Percentiles rank a stretch among this genome's conserved stretches.
phyloP scores from a whole-genome alignment of 2,329 filamentous ascomycete species.

The Aspergillus ibericus region DNA sequence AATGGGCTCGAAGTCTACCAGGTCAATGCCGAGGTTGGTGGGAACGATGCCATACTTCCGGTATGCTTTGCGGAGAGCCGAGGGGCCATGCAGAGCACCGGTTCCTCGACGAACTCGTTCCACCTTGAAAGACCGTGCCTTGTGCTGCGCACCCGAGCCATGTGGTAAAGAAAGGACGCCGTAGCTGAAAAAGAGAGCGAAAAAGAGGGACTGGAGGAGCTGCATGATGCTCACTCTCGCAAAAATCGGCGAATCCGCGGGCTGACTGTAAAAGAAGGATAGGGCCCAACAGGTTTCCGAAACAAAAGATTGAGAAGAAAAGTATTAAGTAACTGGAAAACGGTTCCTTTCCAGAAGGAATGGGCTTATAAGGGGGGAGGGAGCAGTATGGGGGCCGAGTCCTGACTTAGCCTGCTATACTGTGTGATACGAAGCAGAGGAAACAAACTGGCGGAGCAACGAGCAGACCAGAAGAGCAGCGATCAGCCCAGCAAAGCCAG shows the following conservation, averaged over 20 bases:
- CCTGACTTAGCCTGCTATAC: conserved; percentile 12
- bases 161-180: conserved; percentile 37
- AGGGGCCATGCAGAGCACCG: conserved; percentile 59
- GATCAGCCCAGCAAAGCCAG: not conserved
- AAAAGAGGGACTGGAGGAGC: conserved; percentile 27
- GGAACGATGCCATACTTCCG: conserved; percentile 63
- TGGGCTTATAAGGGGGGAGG: not conserved
- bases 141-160: conserved; percentile 17
- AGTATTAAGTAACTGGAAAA: conserved; percentile 1
- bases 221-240: conserved; percentile 24
- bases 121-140: conserved; percentile 59
- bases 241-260: not conserved
- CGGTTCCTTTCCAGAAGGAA: conserved; percentile 1
- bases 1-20: conserved; percentile 37
- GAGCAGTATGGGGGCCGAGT: conserved; percentile 12
- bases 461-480: not conserved
- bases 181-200: conserved; percentile 33
- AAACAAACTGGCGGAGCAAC: not conserved
- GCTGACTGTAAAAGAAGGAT: conserved; percentile 6
- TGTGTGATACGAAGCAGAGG: not conserved
- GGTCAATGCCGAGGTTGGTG: conserved; percentile 41
- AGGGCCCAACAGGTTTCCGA: conserved; percentile 1
- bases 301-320: conserved; percentile 3
- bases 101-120: conserved; percentile 57
- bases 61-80: conserved; percentile 65